Base-by-base conservation (phyloP, 2,329 filamentous ascomycete genomes). In the Dactylonectria macrodidyma region DNA sequence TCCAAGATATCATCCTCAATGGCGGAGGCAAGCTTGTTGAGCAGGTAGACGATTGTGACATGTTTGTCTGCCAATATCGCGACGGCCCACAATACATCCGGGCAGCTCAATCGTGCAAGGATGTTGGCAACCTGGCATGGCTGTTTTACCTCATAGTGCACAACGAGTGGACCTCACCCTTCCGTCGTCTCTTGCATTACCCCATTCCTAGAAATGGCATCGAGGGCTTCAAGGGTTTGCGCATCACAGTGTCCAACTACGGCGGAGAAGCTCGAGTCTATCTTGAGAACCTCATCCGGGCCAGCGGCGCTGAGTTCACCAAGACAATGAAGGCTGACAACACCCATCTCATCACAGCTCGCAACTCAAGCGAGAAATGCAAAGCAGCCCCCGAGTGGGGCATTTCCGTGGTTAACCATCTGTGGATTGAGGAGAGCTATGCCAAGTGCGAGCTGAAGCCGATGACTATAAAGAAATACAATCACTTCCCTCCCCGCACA, bases 401-500 rank as follows among this genome's bases (percentile, higher is more conserved):
- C 60, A 91, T 98, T 62, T 85, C 94, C 64, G 92, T 97, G 75
- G 85, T 97, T 75, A 99, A 98, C 79, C 96, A 99, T 78, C 86
- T 99, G 1, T 99, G 96, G 96, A 88, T 99, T 52, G 96, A 99
- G 80, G 96, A 99, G 78, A 97, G 95, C 81, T 99, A 98, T 78
- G 94, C 95, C 2, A 94, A 93, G 78, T 97, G 95, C 84, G 88
- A 93, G 76, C 84, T 92, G 65, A 92, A 94, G 78, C 89, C 89
- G 0, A 83, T 95, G 24, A 92, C 92, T 4, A 89, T 93, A 59
- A 85, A 88, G 9, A 91, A 92, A 70, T 99, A 97, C 78, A 94
- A 89, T 1, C 91, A 95, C 77, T 99, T 98, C 73, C 96, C 96
- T 16, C 87, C 88, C 11, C 89, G 95, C 64, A 98, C 95, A 2